Base-by-base conservation (phyloP, 2,329 filamentous ascomycete genomes). In the Fusarium coicis region DNA sequence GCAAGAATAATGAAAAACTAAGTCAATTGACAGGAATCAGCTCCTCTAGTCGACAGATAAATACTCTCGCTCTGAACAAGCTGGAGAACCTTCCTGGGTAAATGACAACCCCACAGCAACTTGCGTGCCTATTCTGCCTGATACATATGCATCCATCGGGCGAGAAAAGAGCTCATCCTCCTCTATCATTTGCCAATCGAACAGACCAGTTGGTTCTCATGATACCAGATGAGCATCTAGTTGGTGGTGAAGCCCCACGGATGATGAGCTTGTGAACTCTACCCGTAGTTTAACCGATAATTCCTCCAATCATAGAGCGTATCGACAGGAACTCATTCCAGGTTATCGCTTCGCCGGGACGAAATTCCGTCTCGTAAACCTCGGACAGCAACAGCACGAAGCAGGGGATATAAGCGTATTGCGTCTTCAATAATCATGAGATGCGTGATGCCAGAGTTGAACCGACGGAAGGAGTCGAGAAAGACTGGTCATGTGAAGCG, bases 181-280 rank as follows among this genome's bases (percentile, higher is more conserved):
- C 28, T 44, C 56, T 50, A 43, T 66, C 60, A 61, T 66, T 72
- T 74, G 72, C 59, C 72, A 59, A 59, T 64, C 34, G 18, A 63
- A 42, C 40, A 46, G 28, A 63, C 43, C 63, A 56, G 43, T 54
- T 50, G 37, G 55, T 56, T 73, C 72, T 73, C 72, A 75, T 74
- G 72, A 74, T 74, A 59, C 49, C 55, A 70, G 61, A 75, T 42
- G 49, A 66, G 50, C 57, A 30, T 57, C 54, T 36, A 66, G 65
- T 69, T 64, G 60, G 64, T 64, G 63, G 67, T 75, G 73, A 74
- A 62, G 67, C 66, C 73, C 73, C 73, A 75, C 70, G 57, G 42
- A 34, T 42, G 70, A 60, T 54, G 56, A 42, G 47, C 36, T 64
- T 59, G 26, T 16, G 28, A 15, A 15, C 1, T 23, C 47, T 52